These are phyloP conservation scores for Vigna hirtella DNA, from an alignment of 306 rosid genomes.

Conservation along the genomic window DNA sequence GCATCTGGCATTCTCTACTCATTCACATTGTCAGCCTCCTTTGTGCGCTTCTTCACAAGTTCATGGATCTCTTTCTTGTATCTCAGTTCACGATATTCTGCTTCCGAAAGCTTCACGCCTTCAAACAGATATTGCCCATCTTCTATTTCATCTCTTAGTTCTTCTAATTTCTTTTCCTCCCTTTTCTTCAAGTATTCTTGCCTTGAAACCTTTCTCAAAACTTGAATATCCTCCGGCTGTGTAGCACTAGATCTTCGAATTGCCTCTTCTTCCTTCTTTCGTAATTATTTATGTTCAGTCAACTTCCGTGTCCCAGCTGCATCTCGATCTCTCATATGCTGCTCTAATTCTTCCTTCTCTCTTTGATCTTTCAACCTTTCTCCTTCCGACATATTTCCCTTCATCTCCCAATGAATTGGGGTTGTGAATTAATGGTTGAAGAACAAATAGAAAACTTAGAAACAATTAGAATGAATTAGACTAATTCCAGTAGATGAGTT, in stretches of 20 bases:
- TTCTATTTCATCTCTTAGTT: constrained; percentile 88
- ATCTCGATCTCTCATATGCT: constrained; percentile 78
- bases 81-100: constrained; percentile 67
- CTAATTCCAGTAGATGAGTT: too few species aligned
- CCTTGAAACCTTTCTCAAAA: constrained; percentile 81
- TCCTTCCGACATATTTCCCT: constrained; percentile 63
- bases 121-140: constrained; percentile 91
- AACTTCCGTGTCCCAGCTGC: constrained; percentile 82
- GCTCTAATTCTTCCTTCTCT: constrained; percentile 88
- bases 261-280: constrained; percentile 90
- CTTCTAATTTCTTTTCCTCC: constrained; percentile 88
- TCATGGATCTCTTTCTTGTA: constrained; percentile 85
- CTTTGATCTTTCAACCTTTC: constrained; percentile 90
- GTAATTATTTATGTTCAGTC: constrained; percentile 69
- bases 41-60: constrained; percentile 75
- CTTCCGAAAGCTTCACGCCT: constrained; percentile 75
- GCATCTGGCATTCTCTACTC: constrained; percentile 98
- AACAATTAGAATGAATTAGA: too few species aligned
- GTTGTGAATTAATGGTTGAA: too few species aligned
- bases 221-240: constrained; percentile 57
- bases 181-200: constrained; percentile 93
- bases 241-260: constrained; percentile 73
- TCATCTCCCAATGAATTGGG: too few species aligned
- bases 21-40: constrained; percentile 68
- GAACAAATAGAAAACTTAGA: too few species aligned